Evolutionary conservation across 2,329 filamentous ascomycete species (phyloP), one percentile per base, ranked within the genome.

Genomic region (Aspergillus ustus): DNA sequence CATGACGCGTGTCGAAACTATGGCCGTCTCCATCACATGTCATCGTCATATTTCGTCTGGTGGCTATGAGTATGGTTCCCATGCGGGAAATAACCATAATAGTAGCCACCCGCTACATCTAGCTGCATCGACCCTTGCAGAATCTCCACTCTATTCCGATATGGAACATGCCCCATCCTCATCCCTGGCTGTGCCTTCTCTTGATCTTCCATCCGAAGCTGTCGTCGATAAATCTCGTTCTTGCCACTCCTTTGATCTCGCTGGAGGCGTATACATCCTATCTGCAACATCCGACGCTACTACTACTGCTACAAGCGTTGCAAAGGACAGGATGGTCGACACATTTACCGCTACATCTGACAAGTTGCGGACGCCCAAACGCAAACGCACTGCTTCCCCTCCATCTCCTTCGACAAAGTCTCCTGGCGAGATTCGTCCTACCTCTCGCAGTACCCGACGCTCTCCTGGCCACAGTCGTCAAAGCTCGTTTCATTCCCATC

Each of bases 381-480:
- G 65, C 19, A 67, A 69, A 61, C 65, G 67, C 43, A 67, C 72
- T 20, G 59, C 61, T 2, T 76, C 75, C 2, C 69, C 73, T 22
- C 67, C 75, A 45, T 72, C 74, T 2, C 72, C 74, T n/a, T 67
- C 66, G 2, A 69, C 72, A 0, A 68, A 66, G 44, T 66, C 70
- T 8, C 60, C 60, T 17, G 63, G 63, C 5, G 68, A 72, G 57
- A 70, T 64, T 50, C 74, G 73, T 22, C 75, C 75, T n/a, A 64
- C 69, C 2, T 78, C 75, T 40, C 70, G 72, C 49, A 76, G 72
- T 48, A 75, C 73, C 3, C 70, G 66, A 17, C 70, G 70, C 45
- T 73, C 72, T 17, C 68, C 66, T 5, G 69, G 69, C 4, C 55
- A 57, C 17, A 73, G 70, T 54, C 70, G 70, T 43, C 72, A 69